A percentile compares a stretch with the other conserved stretches of the same genome.
Evolutionary conservation across 73 alveolate species (phyloP).

Genomic region (Tetrahymena thermophila): DNA sequence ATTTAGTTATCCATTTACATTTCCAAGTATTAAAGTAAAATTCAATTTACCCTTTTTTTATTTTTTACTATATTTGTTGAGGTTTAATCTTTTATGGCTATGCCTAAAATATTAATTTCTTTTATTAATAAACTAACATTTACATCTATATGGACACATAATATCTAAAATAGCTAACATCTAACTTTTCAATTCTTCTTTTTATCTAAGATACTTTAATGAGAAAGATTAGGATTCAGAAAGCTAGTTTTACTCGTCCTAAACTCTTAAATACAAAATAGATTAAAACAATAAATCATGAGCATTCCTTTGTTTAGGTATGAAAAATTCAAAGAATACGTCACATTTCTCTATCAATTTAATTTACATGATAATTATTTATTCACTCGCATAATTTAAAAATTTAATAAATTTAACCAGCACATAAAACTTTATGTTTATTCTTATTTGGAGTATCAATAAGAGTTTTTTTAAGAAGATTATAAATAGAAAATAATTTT

Average conservation of each 20-base stretch:
- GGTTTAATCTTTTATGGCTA: not conserved
- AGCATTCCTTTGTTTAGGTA: not conserved
- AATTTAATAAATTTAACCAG: no score
- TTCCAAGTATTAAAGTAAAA: not conserved
- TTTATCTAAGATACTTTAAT: not conserved
- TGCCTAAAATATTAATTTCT: not conserved
- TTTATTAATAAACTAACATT: not conserved
- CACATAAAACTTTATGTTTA: no score
- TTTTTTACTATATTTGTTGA: not conserved
- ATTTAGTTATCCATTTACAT: not conserved
- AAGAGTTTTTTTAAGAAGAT: no score
- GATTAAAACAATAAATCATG: not conserved
- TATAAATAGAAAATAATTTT: no score
- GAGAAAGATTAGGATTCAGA: not conserved
- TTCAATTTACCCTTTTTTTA: not conserved
- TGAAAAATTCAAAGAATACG: not conserved
- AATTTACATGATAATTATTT: not conserved
- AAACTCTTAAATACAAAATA: not conserved
- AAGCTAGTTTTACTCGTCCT: not conserved
- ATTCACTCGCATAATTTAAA: no score
- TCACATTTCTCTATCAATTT: not conserved
- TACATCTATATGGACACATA: not conserved
- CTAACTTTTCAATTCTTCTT: not conserved
- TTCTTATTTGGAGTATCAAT: no score
- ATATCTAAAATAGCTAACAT: not conserved